These are phyloP conservation scores for Fusarium keratoplasticum DNA, from an alignment of 2,329 filamentous ascomycete genomes.

Conservation along the genomic window DNA sequence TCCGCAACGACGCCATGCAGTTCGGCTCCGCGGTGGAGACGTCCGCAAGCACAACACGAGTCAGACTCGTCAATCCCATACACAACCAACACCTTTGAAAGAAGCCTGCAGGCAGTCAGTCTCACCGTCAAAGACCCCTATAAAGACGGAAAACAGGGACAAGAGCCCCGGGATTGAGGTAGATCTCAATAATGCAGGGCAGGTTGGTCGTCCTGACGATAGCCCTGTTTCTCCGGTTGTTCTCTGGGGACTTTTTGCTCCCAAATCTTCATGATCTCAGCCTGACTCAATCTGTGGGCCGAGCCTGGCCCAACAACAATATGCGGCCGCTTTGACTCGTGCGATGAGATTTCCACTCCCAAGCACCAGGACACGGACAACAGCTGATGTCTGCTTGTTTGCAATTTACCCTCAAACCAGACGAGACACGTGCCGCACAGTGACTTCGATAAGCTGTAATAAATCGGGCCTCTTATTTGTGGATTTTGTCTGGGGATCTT, in stretches of 20 bases:
- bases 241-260: background rate
- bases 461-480: background rate
- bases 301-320: background rate
- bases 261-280: background rate
- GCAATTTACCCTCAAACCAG: background rate
- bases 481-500: background rate
- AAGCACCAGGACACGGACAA: background rate
- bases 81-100: background rate
- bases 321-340: background rate
- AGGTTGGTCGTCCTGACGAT: background rate
- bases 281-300: background rate
- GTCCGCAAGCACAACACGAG: conserved; percentile 10
- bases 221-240: background rate
- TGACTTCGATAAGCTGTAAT: background rate
- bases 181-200: background rate
- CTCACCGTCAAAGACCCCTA: background rate
- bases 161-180: background rate
- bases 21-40: conserved; percentile 35
- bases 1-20: conserved; percentile 6
- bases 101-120: background rate
- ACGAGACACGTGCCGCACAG: background rate
- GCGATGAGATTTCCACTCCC: background rate
- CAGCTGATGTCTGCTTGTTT: background rate
- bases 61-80: conserved; percentile 13
- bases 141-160: background rate